Percentiles rank a stretch among this genome's conserved stretches.
Conservation (phyloP, 2,329 filamentous ascomycete species). For the Clonostachys chloroleuca region DNA sequence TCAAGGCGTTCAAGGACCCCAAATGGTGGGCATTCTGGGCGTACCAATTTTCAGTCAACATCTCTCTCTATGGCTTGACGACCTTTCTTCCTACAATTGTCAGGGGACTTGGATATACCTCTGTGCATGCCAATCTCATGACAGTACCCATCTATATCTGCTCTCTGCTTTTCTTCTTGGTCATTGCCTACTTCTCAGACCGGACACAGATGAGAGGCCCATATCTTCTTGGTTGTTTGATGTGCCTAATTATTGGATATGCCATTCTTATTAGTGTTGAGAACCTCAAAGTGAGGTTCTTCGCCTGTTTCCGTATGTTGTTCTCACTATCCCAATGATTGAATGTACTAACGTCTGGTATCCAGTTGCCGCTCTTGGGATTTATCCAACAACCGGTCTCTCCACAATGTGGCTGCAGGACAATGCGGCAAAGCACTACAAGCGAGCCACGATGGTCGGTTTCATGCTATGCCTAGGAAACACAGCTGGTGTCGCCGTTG, state of each 20-base stretch:
- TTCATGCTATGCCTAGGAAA: constrained; percentile 41
- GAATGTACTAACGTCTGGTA: not conserved
- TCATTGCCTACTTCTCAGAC: constrained; percentile 17
- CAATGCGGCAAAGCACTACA: constrained; percentile 39
- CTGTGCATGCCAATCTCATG: constrained; percentile 20
- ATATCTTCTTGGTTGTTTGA: constrained; percentile 11
- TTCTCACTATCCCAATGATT: not conserved
- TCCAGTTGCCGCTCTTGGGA: constrained; percentile 11
- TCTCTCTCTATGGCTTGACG: constrained; percentile 19
- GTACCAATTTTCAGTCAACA: constrained; percentile 17
- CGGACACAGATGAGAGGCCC: constrained; percentile 10
- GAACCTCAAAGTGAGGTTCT: constrained; percentile 16
- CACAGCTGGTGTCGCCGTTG: constrained; percentile 40
- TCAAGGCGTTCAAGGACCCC: constrained; percentile 12
- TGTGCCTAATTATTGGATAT: constrained; percentile 19
- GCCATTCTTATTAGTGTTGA: constrained; percentile 16
- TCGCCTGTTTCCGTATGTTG: constrained; percentile 7
- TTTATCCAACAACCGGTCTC: constrained; percentile 23
- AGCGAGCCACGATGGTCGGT: constrained; percentile 38
- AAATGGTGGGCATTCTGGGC: constrained; percentile 23
- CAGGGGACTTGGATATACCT: constrained; percentile 19
- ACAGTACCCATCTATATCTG: constrained; percentile 20
- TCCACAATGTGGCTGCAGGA: constrained; percentile 42
- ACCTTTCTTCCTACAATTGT: constrained; percentile 24
- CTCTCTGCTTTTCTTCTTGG: constrained; percentile 12